phyloP scores from a whole-genome alignment of 2,329 filamentous ascomycete species.

The Talaromyces sp. region DNA sequence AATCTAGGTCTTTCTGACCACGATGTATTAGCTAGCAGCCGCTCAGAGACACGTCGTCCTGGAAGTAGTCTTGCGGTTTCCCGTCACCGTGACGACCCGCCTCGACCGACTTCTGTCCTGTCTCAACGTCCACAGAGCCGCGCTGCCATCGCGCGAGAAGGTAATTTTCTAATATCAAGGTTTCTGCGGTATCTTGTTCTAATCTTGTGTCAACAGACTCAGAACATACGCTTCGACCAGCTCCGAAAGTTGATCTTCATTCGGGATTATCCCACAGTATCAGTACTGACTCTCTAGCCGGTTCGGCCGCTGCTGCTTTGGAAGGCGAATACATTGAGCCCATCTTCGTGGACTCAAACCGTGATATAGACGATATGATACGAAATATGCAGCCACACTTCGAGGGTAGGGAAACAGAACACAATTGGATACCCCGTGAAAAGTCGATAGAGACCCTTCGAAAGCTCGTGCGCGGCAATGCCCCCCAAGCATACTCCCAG shows the following conservation, averaged over 20 bases:
- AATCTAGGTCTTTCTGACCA: constrained; percentile 59
- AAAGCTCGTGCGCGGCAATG: constrained; percentile 78
- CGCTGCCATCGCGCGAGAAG: constrained; percentile 16
- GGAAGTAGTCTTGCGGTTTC: constrained; percentile 29
- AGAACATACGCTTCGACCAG: constrained; percentile 25
- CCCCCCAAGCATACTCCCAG: constrained; percentile 70
- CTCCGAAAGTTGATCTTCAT: constrained; percentile 26
- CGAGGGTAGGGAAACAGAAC: constrained; percentile 83
- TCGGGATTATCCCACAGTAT: constrained; percentile 24
- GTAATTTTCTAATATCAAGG: constrained; percentile 25
- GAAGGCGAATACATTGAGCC: constrained; percentile 74
- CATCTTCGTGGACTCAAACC: constrained; percentile 75
- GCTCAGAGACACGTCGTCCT: constrained; percentile 25
- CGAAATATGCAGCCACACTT: constrained; percentile 78
- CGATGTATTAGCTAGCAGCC: constrained; percentile 28
- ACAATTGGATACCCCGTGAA: constrained; percentile 87
- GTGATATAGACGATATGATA: constrained; percentile 86
- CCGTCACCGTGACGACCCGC: constrained; percentile 29
- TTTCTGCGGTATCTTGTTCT: constrained; percentile 13
- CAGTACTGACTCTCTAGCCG: constrained; percentile 22
- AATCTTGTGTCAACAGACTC: constrained; percentile 2
- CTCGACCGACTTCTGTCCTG: constrained; percentile 33
- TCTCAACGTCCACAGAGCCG: constrained; percentile 30
- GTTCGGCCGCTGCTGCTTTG: constrained; percentile 45
- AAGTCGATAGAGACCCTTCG: constrained; percentile 75